phyloP scores from a whole-genome alignment of 257 asterid genomes.

The Paulownia fortunei region DNA sequence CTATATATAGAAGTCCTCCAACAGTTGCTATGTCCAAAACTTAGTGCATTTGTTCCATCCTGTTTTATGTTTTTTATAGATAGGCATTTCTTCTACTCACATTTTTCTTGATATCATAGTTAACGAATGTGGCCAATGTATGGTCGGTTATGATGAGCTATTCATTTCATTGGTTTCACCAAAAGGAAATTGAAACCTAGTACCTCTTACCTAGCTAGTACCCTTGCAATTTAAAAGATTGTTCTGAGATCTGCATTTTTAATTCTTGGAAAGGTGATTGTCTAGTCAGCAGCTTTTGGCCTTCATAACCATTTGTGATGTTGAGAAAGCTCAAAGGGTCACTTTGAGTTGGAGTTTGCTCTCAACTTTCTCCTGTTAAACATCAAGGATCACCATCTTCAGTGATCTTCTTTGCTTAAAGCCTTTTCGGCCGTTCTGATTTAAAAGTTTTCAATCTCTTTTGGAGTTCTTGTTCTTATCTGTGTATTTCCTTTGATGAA shows the following conservation, averaged over 20 bases:
- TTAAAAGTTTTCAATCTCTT: neutral
- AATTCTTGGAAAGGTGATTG: conserved; percentile 34
- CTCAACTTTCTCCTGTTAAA: conserved; percentile 5
- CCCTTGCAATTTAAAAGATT: neutral
- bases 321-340: conserved; percentile 38
- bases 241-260: neutral
- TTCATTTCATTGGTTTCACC: conserved; percentile 23
- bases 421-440: neutral
- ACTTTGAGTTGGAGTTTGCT: neutral
- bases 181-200: conserved; percentile 20
- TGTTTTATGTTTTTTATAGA: neutral
- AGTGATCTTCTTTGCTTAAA: neutral
- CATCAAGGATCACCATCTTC: conserved; percentile 34
- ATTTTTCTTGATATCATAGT: no score
- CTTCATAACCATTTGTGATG: conserved; percentile 28
- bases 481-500: no score
- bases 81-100: neutral
- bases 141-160: conserved; percentile 30
- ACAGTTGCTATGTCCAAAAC: neutral
- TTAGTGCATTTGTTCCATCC: neutral
- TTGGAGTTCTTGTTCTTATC: no score
- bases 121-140: conserved; percentile 32
- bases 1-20: conserved; percentile 35
- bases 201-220: conserved; percentile 32
- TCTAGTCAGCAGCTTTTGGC: conserved; percentile 48